phyloP scores from a whole-genome alignment of 176 grass and related monocot species.

The Cenchrus purpureus region DNA sequence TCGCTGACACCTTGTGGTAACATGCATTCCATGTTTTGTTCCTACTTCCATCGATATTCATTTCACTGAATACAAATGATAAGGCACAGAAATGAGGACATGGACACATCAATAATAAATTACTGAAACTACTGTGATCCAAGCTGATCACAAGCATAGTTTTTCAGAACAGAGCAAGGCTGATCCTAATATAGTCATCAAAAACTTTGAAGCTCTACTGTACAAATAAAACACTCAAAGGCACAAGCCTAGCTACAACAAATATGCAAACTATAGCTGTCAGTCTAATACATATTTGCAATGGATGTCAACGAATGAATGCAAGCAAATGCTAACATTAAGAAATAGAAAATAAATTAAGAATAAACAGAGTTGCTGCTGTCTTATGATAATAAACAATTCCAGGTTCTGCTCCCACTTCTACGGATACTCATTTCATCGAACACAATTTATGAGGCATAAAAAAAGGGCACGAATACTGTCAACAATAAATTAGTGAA shows the following conservation, averaged over 20 bases:
- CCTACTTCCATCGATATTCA: constrained; percentile 8
- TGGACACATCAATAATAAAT: neutral
- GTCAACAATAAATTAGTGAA: constrained; percentile 1
- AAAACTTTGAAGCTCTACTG: neutral
- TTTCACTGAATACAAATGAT: constrained; percentile 27
- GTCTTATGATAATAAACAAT: neutral
- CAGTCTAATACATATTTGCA: neutral
- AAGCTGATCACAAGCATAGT: neutral
- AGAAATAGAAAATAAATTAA: neutral
- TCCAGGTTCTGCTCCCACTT: neutral
- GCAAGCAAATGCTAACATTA: neutral
- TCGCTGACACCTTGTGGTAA: neutral
- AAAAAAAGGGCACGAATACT: neutral
- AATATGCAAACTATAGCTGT: neutral
- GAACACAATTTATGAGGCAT: constrained; percentile 3
- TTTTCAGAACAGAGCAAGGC: neutral
- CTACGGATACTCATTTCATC: neutral
- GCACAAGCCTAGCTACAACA: neutral
- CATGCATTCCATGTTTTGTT: neutral
- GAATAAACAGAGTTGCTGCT: neutral
- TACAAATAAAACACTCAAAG: neutral
- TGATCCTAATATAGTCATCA: neutral
- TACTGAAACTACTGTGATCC: neutral
- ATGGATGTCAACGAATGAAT: neutral
- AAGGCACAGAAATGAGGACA: neutral